Conservation (phyloP, 2,329 filamentous ascomycete species). For the Blastomyces percursus region DNA sequence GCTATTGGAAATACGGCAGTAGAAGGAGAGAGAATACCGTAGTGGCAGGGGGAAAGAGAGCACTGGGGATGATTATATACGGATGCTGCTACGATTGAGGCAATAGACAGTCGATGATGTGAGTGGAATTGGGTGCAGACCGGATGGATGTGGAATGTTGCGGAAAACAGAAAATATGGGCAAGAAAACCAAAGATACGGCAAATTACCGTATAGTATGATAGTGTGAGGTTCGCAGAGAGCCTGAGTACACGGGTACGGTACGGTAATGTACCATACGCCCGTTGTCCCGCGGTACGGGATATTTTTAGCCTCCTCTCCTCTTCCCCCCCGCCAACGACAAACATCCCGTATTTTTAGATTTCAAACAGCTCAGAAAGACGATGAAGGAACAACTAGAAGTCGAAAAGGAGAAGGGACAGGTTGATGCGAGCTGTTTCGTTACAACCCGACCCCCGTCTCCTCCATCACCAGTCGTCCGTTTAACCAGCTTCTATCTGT, state of each 20-base stretch:
- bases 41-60: constrained; percentile 5
- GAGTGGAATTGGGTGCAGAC: not conserved
- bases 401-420: no score
- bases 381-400: not conserved
- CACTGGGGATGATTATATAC: not conserved
- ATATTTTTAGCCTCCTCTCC: not conserved
- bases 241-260: constrained; percentile 7
- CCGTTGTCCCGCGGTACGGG: not conserved
- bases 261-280: constrained; percentile 5
- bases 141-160: not conserved
- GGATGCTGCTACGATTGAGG: constrained; percentile 12
- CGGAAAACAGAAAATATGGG: not conserved
- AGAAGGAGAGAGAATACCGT: constrained; percentile 14
- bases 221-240: not conserved
- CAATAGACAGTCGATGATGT: constrained; percentile 11
- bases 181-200: not conserved
- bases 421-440: not conserved
- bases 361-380: not conserved
- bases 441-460: not conserved
- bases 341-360: not conserved
- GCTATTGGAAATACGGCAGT: no score
- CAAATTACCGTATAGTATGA: not conserved
- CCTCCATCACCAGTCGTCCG: not conserved
- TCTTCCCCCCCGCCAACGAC: not conserved
- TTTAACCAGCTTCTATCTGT: not conserved